phyloP scores from a whole-genome alignment of 1,139 yeast genomes.

The Pichia sp. region DNA sequence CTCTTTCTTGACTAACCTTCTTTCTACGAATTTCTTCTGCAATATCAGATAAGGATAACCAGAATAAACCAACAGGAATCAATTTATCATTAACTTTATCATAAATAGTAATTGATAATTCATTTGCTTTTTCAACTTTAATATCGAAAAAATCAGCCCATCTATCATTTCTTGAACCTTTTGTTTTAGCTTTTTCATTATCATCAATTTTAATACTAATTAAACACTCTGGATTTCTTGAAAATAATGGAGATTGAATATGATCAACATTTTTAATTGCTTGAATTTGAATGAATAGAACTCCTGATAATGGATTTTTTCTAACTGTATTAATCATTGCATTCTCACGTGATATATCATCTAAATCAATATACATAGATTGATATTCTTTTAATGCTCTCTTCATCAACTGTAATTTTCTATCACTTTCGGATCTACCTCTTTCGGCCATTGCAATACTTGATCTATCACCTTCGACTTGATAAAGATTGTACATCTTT shows the following conservation, averaged over 20 bases:
- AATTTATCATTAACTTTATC: slow-evolving; percentile 63
- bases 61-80: slow-evolving; percentile 88
- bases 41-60: slow-evolving; percentile 85
- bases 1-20: slow-evolving; percentile 71
- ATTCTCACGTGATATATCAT: slow-evolving; percentile 56
- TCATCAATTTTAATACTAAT: slow-evolving; percentile 83
- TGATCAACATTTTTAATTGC: slow-evolving; percentile 90
- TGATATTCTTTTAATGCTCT: slow-evolving; percentile 83
- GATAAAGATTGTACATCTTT: slow-evolving; percentile 77
- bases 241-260: slow-evolving; percentile 71
- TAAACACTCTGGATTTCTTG: slow-evolving; percentile 74
- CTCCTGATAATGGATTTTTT: slow-evolving; percentile 79
- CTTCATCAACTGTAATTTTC: slow-evolving; percentile 75
- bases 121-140: slow-evolving; percentile 85
- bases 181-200: slow-evolving; percentile 58
- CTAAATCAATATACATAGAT: slow-evolving; percentile 73
- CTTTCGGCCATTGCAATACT: slow-evolving; percentile 85
- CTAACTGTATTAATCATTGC: slow-evolving; percentile 65
- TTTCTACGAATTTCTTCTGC: slow-evolving; percentile 92
- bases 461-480: slow-evolving; percentile 84
- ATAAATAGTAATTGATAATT: slow-evolving; percentile 79
- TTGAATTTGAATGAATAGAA: slow-evolving; percentile 60
- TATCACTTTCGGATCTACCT: slow-evolving; percentile 77
- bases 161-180: slow-evolving; percentile 66
- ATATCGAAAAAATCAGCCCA: slow-evolving; percentile 83